These are phyloP conservation scores for Eremothecium gossypii DNA, from an alignment of 1,139 yeast genomes.

Conservation along the genomic window DNA sequence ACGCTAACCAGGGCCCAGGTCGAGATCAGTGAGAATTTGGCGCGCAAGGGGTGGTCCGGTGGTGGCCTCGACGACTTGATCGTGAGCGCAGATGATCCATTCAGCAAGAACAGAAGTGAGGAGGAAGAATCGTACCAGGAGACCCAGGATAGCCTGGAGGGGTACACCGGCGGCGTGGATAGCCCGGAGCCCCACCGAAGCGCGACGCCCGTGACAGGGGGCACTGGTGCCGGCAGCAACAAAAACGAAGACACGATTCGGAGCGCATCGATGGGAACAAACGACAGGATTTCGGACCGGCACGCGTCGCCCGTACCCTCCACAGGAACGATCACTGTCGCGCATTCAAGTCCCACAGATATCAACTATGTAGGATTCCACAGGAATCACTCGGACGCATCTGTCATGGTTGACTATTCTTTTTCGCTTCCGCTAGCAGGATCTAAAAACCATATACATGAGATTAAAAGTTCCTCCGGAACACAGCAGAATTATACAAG, in stretches of 20 bases:
- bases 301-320: neutral
- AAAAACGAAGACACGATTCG: neutral
- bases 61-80: conserved; percentile 70
- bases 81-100: conserved; percentile 45
- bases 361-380: neutral
- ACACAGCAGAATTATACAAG: too few relatives aligned
- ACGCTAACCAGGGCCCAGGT: conserved; percentile 68
- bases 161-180: neutral
- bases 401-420: neutral
- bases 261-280: neutral
- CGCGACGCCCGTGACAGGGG: neutral
- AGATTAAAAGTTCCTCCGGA: neutral
- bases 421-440: conserved; percentile 2
- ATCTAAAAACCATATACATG: conserved; percentile 1
- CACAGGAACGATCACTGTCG: neutral
- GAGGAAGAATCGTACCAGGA: conserved; percentile 4
- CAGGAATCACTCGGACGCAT: neutral
- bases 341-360: neutral
- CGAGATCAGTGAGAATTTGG: conserved; percentile 71
- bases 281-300: neutral
- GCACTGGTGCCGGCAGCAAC: neutral
- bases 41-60: conserved; percentile 79
- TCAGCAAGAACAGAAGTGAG: conserved; percentile 25
- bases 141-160: neutral
- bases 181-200: neutral